Conservation (phyloP, 768 basidiomycete genomes). For the Rubroboletus satanas region DNA sequence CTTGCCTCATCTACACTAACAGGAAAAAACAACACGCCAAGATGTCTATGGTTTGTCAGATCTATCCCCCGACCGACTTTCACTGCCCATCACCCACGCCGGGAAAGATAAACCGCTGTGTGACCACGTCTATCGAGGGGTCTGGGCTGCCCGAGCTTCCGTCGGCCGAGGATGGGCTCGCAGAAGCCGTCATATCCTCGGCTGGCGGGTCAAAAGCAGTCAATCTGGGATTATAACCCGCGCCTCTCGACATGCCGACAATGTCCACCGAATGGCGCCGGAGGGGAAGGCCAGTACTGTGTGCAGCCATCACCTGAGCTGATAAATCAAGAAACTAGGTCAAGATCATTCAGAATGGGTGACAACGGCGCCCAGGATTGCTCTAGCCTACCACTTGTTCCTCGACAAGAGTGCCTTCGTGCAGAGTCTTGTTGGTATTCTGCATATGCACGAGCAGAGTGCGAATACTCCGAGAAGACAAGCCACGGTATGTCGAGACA, state of each 20-base stretch:
- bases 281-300: slow-evolving; percentile 23
- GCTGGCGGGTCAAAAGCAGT: slow-evolving; percentile 15
- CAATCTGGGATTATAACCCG: slow-evolving; percentile 8
- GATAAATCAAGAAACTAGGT: slow-evolving; percentile 31
- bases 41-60: not conserved
- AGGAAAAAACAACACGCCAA: no score
- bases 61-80: not conserved
- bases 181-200: slow-evolving; percentile 20
- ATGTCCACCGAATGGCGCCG: slow-evolving; percentile 32
- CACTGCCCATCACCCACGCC: slow-evolving; percentile 10
- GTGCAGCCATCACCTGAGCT: slow-evolving; percentile 24
- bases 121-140: slow-evolving; percentile 12
- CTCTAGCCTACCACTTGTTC: slow-evolving; percentile 47
- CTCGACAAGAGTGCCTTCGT: slow-evolving; percentile 47
- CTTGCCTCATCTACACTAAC: no score
- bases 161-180: slow-evolving; percentile 22
- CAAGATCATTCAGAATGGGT: not conserved
- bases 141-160: slow-evolving; percentile 20
- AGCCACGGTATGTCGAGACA: slow-evolving; percentile 47
- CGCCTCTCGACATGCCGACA: slow-evolving; percentile 12
- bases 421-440: slow-evolving; percentile 47
- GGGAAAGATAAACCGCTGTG: slow-evolving; percentile 20
- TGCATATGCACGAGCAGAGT: slow-evolving; percentile 73
- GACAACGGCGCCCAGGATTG: not conserved
- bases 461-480: slow-evolving; percentile 63